Percentiles rank a stretch among this genome's conserved stretches.
These are phyloP conservation scores for Cardamine resedifolia DNA, from an alignment of 345 rosid genomes.

Conservation along the genomic window DNA sequence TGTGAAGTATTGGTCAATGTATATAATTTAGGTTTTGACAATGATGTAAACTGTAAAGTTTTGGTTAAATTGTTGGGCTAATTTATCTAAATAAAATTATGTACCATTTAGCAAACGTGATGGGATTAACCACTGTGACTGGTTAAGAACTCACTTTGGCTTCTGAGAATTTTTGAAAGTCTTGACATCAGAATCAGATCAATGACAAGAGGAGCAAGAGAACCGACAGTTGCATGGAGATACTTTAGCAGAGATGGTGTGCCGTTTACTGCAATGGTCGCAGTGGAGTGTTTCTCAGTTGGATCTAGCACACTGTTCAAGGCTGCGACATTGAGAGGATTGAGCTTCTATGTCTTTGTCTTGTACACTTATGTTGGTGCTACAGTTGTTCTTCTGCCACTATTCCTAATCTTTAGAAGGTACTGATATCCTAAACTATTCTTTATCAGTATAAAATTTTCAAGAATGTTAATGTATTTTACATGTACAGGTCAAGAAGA, in stretches of 20 bases:
- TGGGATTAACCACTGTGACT: neutral
- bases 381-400: conserved; percentile 52
- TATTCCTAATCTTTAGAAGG: conserved; percentile 34
- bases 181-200: neutral
- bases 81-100: neutral
- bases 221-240: conserved; percentile 13
- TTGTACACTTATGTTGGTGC: conserved; percentile 48
- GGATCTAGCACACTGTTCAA: conserved; percentile 43
- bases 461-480: conserved; percentile 10
- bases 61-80: neutral
- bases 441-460: neutral
- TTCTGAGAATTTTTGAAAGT: neutral
- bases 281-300: conserved; percentile 49
- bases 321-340: conserved; percentile 52
- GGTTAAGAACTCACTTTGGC: neutral
- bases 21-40: neutral
- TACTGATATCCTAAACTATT: neutral
- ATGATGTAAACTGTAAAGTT: neutral
- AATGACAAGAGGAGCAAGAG: conserved; percentile 13
- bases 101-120: neutral
- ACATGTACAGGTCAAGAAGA: conserved; percentile 27
- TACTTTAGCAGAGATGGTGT: conserved; percentile 27
- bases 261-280: conserved; percentile 49
- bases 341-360: conserved; percentile 55
- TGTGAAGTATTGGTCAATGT: neutral